These are phyloP conservation scores for Rheum nobile DNA, from an alignment of 148 eudicot genomes.

Conservation along the genomic window DNA sequence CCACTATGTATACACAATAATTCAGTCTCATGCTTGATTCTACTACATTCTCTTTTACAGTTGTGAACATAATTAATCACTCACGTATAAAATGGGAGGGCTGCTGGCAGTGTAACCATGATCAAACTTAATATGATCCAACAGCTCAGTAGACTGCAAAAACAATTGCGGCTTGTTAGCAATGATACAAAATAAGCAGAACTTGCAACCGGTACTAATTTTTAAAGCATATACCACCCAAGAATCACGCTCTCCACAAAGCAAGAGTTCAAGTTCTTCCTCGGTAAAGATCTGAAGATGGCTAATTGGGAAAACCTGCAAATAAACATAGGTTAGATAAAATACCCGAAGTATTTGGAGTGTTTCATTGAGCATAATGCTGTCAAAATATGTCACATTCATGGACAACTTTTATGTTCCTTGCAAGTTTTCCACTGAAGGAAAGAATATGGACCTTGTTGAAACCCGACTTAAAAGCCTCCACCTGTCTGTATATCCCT, in stretches of 20 bases:
- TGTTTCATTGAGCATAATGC: background rate
- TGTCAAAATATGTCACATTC: background rate
- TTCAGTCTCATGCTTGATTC: background rate
- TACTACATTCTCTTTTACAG: background rate
- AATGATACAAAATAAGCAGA: background rate
- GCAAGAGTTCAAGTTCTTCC: constrained; percentile 69
- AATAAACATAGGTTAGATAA: background rate
- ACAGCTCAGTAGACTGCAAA: constrained; percentile 57
- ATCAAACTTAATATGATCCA: constrained; percentile 85
- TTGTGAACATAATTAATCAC: constrained; percentile 5
- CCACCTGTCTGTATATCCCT: constrained; percentile 78
- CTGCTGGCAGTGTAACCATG: constrained; percentile 94
- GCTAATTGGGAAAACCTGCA: constrained; percentile 63
- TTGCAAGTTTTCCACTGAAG: background rate
- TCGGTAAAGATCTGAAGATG: constrained; percentile 74
- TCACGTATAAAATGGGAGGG: constrained; percentile 63
- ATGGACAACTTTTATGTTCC: background rate
- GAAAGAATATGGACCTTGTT: constrained; percentile 46
- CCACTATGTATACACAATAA: background rate
- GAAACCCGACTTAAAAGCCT: constrained; percentile 86
- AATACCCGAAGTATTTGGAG: background rate
- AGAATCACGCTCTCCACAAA: constrained; percentile 80
- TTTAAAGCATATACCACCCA: constrained; percentile 52
- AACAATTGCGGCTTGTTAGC: constrained; percentile 8
- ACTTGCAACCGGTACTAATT: background rate